Conservation (phyloP, 2,329 filamentous ascomycete genomes). For the Fusarium sublunatum region DNA sequence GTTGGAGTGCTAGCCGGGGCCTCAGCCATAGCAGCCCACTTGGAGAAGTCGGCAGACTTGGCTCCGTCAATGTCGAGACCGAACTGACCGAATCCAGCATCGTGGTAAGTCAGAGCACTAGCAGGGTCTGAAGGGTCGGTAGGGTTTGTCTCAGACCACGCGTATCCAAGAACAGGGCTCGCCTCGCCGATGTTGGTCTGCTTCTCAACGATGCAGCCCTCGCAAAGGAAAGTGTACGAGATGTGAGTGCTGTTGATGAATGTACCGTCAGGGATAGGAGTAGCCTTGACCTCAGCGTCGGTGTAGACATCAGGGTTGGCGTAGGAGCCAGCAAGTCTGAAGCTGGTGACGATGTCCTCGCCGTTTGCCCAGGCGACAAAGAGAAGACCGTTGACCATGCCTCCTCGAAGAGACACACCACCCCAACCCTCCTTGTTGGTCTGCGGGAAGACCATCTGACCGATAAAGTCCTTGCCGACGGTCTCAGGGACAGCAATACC, state of each 20-base stretch:
- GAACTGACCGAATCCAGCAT: slow-evolving; percentile 54
- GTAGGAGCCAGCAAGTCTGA: slow-evolving; percentile 54
- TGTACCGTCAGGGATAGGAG: slow-evolving; percentile 63
- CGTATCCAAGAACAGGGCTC: slow-evolving; percentile 53
- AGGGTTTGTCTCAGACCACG: slow-evolving; percentile 51
- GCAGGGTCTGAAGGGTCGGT: slow-evolving; percentile 48
- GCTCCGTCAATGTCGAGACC: slow-evolving; percentile 49
- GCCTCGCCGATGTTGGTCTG: slow-evolving; percentile 47
- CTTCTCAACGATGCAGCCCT: slow-evolving; percentile 55
- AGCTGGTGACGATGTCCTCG: slow-evolving; percentile 52
- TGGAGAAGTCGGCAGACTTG: slow-evolving; percentile 48
- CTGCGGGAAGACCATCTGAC: slow-evolving; percentile 60
- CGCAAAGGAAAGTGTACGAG: slow-evolving; percentile 66
- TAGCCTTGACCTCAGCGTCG: slow-evolving; percentile 51
- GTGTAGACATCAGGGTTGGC: slow-evolving; percentile 59
- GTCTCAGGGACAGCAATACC: slow-evolving; percentile 63
- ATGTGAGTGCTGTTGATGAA: slow-evolving; percentile 64
- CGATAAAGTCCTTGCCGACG: slow-evolving; percentile 63
- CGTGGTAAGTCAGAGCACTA: slow-evolving; percentile 54
- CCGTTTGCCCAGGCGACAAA: slow-evolving; percentile 62
- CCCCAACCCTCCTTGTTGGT: slow-evolving; percentile 56
- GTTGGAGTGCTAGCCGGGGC: slow-evolving; percentile 23
- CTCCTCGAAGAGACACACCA: slow-evolving; percentile 59
- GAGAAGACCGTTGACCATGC: slow-evolving; percentile 61
- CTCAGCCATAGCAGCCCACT: slow-evolving; percentile 45